phyloP scores from a whole-genome alignment of 805 yeast species.

The Suhomyces prunicola region DNA sequence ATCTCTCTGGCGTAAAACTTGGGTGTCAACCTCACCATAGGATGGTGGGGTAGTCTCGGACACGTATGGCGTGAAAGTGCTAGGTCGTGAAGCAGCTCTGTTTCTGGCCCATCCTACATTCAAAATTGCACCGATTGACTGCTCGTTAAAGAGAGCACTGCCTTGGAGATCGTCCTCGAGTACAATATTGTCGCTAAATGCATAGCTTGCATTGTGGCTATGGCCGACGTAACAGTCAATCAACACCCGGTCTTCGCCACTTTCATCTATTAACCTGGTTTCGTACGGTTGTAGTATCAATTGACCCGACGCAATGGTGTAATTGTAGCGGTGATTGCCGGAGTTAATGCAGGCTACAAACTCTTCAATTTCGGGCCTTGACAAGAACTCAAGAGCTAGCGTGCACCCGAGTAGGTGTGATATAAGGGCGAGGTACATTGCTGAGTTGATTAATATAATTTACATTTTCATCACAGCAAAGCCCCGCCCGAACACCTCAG shows the following conservation, averaged over 20 bases:
- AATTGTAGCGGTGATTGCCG: not conserved
- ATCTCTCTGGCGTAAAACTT: no score
- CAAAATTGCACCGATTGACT: not conserved
- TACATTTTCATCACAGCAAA: no score
- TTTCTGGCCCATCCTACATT: not conserved
- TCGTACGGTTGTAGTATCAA: not conserved
- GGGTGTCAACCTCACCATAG: no score
- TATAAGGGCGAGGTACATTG: not conserved
- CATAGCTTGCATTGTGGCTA: not conserved
- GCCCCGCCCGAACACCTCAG: no score
- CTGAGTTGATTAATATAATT: no score
- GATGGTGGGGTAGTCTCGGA: not conserved
- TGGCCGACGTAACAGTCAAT: not conserved
- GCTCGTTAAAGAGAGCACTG: not conserved
- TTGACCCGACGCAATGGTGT: not conserved
- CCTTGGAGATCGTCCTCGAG: not conserved
- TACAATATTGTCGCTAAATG: not conserved
- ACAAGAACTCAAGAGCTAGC: not conserved
- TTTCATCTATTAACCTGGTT: not conserved
- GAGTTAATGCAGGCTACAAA: not conserved
- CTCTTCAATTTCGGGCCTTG: not conserved
- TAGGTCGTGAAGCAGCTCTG: not conserved
- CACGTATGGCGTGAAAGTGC: not conserved
- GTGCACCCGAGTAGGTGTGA: not conserved
- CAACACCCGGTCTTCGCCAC: not conserved